Base-by-base conservation (phyloP, 2,329 filamentous ascomycete species). In the Blastomyces parvus region DNA sequence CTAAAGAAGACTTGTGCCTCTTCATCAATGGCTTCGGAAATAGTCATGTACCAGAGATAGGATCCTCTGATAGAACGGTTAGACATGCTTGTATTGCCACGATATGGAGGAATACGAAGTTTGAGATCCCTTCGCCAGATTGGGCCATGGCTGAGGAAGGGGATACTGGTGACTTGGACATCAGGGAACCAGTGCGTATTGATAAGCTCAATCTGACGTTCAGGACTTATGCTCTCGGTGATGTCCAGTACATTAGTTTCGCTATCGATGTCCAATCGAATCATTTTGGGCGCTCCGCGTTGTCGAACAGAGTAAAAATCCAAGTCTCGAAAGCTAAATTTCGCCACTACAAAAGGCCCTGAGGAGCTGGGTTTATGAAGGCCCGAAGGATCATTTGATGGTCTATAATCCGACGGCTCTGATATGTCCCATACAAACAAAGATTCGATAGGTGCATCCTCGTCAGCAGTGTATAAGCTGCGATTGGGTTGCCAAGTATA, bases 401-500 rank as follows among this genome's bases (percentile, higher is more conserved):
- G 81, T 3, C 76, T 76, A 69, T 84, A 83, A 0, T 73, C 48
- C 4, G 80, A 82, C 1, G 79, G 74, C 0, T 73, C 72, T 2
- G 81, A 80, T 48, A 87, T 83, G 62, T 87, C 81, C 84, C 84
- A 87, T 11, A 87, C 74, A 19, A 79, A 80, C 36, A 87, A 73
- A 42, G 81, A 79, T 70, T 87, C 85, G 19, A 84, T 79, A 0
- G 83, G 83, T 14, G 81, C 79, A 67, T 84, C 81, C 60, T 84
- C 81, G 44, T 80, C 80, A 2, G 76, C 76, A 0, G 77, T 79
- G 75, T 82, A 84, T 46, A 81, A 75, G 55, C 81, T 81, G 56
- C 80, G 80, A 66, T 82, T 82, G 1, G 82, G 80, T 67, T 86
- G 83, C 84, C 84, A 87, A 36, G 83, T 77, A 71, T 87, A 87